phyloP scores from a whole-genome alignment of 768 basidiomycete genomes.

The Steccherinum ochraceum region DNA sequence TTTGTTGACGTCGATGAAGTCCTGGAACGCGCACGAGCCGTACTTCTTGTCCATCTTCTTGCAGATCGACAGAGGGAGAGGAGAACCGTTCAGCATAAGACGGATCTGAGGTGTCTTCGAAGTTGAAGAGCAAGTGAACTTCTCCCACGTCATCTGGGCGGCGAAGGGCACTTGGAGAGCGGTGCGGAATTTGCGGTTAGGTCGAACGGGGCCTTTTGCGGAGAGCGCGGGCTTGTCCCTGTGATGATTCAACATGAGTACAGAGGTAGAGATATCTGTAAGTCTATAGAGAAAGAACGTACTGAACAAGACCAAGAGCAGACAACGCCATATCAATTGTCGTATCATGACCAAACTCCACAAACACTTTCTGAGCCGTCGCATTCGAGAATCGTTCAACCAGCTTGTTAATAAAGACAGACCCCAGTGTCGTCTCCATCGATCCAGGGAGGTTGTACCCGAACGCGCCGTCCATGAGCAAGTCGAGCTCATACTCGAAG shows the following conservation, averaged over 20 bases:
- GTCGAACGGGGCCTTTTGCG: constrained; percentile 18
- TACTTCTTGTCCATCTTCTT: constrained; percentile 22
- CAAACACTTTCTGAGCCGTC: constrained; percentile 26
- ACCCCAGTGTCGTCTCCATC: constrained; percentile 25
- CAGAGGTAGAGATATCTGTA: background rate
- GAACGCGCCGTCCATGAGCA: constrained; percentile 32
- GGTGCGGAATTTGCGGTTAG: constrained; percentile 31
- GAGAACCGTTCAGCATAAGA: constrained; percentile 34
- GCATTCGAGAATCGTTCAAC: constrained; percentile 34
- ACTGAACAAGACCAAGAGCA: constrained; percentile 32
- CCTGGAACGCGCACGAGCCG: constrained; percentile 32
- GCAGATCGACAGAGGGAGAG: constrained; percentile 33
- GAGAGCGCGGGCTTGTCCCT: constrained; percentile 29
- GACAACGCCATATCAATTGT: constrained; percentile 35
- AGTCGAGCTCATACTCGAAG: constrained; percentile 36
- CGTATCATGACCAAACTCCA: constrained; percentile 39
- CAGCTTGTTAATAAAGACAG: constrained; percentile 33
- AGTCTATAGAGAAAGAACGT: constrained; percentile 7
- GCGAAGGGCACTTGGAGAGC: constrained; percentile 36
- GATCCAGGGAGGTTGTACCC: too few relatives aligned
- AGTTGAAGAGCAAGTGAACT: constrained; percentile 29
- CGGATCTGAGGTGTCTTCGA: constrained; percentile 32
- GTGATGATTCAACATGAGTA: background rate
- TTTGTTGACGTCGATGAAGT: constrained; percentile 26
- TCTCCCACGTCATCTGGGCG: constrained; percentile 38